A percentile compares a stretch with the other conserved stretches of the same genome.
Evolutionary conservation across 2,329 filamentous ascomycete species (phyloP).

Genomic region (Penicillium palitans): DNA sequence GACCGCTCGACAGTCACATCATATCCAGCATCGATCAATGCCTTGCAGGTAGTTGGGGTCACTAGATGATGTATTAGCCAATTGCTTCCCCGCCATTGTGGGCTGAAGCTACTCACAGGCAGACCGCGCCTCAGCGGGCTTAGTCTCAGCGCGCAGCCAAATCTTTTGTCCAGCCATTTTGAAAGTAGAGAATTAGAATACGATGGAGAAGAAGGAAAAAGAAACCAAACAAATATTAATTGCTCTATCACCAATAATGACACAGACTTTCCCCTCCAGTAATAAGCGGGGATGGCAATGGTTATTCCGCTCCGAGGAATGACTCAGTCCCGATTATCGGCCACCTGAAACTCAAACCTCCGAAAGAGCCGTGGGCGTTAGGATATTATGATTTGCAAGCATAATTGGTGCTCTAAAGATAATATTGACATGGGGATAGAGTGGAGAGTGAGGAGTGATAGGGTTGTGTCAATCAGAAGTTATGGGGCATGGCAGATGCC

Average conservation of each 20-base stretch:
- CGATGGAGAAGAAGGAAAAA: conserved; percentile 4
- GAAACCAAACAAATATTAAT: conserved; percentile 12
- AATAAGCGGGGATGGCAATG: conserved; percentile 32
- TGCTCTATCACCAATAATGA: conserved; percentile 27
- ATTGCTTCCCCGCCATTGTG: conserved; percentile 8
- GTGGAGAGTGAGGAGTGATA: neutral
- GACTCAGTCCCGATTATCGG: conserved; percentile 27
- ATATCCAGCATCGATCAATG: conserved; percentile 68
- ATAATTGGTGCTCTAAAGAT: neutral
- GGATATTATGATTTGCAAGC: neutral
- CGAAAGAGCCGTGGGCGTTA: neutral
- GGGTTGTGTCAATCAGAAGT: neutral
- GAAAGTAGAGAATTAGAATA: conserved; percentile 4
- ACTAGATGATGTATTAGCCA: conserved; percentile 30
- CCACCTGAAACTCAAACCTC: neutral
- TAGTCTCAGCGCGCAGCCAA: conserved; percentile 61
- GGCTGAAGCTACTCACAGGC: conserved; percentile 37
- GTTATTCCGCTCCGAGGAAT: conserved; percentile 36
- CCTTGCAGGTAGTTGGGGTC: conserved; percentile 57
- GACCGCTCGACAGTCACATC: conserved; percentile 67
- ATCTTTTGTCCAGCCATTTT: conserved; percentile 45
- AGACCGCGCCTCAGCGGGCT: conserved; percentile 59
- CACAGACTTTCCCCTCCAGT: conserved; percentile 29
- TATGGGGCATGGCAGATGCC: neutral
- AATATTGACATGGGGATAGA: too few relatives aligned